Percentiles rank a stretch among this genome's conserved stretches.
Conservation (phyloP, 768 basidiomycete genomes). For the Mycena alexandri region DNA sequence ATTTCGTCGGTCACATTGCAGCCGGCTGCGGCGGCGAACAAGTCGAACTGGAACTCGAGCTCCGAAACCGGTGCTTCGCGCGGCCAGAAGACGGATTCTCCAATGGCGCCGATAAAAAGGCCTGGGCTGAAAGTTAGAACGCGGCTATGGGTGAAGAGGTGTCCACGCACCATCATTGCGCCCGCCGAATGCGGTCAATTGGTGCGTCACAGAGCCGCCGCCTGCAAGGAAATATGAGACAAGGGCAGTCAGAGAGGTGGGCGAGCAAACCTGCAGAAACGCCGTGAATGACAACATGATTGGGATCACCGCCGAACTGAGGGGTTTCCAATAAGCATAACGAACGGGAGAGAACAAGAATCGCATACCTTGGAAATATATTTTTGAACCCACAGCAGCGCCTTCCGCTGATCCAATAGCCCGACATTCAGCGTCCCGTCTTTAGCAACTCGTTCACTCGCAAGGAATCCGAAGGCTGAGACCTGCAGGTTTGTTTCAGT, state of each 20-base stretch:
- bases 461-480: conserved; percentile 26
- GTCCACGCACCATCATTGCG: conserved; percentile 27
- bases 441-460: conserved; percentile 22
- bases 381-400: conserved; percentile 27
- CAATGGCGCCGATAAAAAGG: conserved; percentile 26
- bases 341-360: conserved; percentile 14
- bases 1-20: conserved; percentile 24
- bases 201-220: conserved; percentile 28
- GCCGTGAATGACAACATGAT: conserved; percentile 29
- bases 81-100: conserved; percentile 28
- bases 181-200: conserved; percentile 27
- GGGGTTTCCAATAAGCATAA: conserved; percentile 16
- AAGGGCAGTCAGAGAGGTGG: conserved; percentile 8
- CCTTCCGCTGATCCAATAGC: conserved; percentile 26
- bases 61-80: conserved; percentile 21
- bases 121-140: conserved; percentile 16
- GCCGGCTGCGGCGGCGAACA: conserved; percentile 29
- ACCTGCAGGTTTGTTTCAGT: conserved; percentile 23
- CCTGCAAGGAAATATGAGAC: conserved; percentile 24
- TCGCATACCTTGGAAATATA: conserved; percentile 29
- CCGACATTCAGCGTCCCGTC: conserved; percentile 29
- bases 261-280: conserved; percentile 26
- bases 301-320: conserved; percentile 27
- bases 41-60: conserved; percentile 32
- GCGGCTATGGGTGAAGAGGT: conserved; percentile 7